These are phyloP conservation scores for Hyphopichia burtonii DNA, from an alignment of 1,139 yeast species.

Conservation along the genomic window DNA sequence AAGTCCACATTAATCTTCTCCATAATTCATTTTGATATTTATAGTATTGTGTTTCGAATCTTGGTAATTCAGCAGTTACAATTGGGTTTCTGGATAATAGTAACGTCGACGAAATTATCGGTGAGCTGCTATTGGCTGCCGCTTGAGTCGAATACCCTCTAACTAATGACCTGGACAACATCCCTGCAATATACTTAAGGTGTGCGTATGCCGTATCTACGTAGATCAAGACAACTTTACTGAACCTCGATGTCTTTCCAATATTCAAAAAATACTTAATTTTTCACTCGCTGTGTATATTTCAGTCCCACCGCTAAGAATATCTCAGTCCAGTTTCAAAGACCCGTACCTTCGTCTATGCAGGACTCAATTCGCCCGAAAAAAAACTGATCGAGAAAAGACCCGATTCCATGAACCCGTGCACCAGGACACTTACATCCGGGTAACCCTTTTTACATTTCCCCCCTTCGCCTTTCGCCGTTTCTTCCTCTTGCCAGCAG, in stretches of 20 bases:
- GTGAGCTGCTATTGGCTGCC: slow-evolving; percentile 4
- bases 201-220: too few species aligned
- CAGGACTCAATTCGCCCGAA: too few species aligned
- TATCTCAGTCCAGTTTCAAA: background rate
- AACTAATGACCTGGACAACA: slow-evolving; percentile 6
- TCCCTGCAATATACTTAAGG: background rate
- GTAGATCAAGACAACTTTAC: too few species aligned
- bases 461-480: too few species aligned
- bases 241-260: background rate
- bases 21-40: slow-evolving; percentile 84
- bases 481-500: too few species aligned
- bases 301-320: slow-evolving; percentile 1
- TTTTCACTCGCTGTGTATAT: slow-evolving; percentile 11
- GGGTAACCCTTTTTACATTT: too few species aligned
- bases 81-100: slow-evolving; percentile 81
- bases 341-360: too few species aligned
- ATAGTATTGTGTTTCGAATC: slow-evolving; percentile 74
- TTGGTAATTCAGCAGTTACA: slow-evolving; percentile 71
- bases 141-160: slow-evolving; percentile 11
- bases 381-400: too few species aligned
- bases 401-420: too few species aligned
- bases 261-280: slow-evolving; percentile 3
- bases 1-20: slow-evolving; percentile 94
- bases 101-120: slow-evolving; percentile 39
- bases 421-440: too few species aligned